Conservation (phyloP, 2,329 filamentous ascomycete species). For the Paraphaeosphaeria sporulosa region DNA sequence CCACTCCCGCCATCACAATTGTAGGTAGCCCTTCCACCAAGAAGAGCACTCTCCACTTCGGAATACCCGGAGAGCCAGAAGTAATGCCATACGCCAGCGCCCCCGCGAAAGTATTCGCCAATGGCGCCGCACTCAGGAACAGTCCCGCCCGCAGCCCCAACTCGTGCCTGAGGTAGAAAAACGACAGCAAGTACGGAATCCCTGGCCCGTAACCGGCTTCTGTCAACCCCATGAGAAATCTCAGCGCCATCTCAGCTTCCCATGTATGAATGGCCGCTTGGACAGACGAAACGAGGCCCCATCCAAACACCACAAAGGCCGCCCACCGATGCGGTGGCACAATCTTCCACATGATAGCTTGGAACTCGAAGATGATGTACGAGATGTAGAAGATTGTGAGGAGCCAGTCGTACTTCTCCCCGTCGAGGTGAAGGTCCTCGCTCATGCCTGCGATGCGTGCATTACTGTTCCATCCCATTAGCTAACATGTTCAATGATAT, state of each 20-base stretch:
- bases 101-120: slow-evolving; percentile 82
- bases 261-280: slow-evolving; percentile 43
- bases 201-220: slow-evolving; percentile 56
- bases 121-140: slow-evolving; percentile 63
- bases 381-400: slow-evolving; percentile 50
- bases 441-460: slow-evolving; percentile 52
- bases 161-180: slow-evolving; percentile 67
- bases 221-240: slow-evolving; percentile 48
- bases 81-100: slow-evolving; percentile 65
- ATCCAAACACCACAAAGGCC: slow-evolving; percentile 43
- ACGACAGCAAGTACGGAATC: slow-evolving; percentile 61
- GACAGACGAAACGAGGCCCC: slow-evolving; percentile 43
- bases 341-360: slow-evolving; percentile 48
- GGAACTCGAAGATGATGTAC: slow-evolving; percentile 48
- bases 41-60: slow-evolving; percentile 69
- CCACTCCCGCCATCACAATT: slow-evolving; percentile 50
- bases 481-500: neutral
- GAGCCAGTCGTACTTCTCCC: slow-evolving; percentile 43
- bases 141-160: slow-evolving; percentile 64
- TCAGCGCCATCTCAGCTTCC: slow-evolving; percentile 43
- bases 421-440: slow-evolving; percentile 38
- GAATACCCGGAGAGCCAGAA: slow-evolving; percentile 62
- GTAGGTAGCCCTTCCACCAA: slow-evolving; percentile 56
- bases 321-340: slow-evolving; percentile 48
- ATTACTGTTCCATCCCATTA: slow-evolving; percentile 31